These are phyloP conservation scores for Zoysia japonica DNA, from an alignment of 176 grass and related monocot genomes.

Conservation along the genomic window DNA sequence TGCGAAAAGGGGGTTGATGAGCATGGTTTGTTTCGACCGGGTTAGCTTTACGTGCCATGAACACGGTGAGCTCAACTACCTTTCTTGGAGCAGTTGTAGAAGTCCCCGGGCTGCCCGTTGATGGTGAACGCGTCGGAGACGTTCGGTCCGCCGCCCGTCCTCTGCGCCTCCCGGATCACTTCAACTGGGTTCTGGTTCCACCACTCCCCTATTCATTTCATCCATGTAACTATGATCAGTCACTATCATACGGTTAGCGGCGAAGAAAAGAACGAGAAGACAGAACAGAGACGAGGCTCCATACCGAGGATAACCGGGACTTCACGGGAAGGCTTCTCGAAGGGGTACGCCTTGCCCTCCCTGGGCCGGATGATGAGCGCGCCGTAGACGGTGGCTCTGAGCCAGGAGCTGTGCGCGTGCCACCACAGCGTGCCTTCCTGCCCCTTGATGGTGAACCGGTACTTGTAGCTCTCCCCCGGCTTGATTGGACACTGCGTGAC, in stretches of 20 bases:
- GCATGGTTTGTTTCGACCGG: neutral
- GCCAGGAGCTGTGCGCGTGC: conserved; percentile 95
- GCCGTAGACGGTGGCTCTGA: conserved; percentile 87
- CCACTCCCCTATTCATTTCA: conserved; percentile 63
- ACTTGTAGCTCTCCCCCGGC: conserved; percentile 70
- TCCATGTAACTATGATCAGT: neutral
- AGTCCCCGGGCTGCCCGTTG: conserved; percentile 85
- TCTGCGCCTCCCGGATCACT: conserved; percentile 62
- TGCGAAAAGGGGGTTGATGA: neutral
- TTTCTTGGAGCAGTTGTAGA: conserved; percentile 66
- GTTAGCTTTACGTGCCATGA: neutral
- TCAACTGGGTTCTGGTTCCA: conserved; percentile 77
- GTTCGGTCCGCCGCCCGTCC: conserved; percentile 63
- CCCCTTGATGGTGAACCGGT: conserved; percentile 70
- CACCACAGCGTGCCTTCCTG: conserved; percentile 96
- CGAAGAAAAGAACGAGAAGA: neutral
- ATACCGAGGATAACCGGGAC: conserved; percentile 59
- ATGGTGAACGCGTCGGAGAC: conserved; percentile 83
- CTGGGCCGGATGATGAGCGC: conserved; percentile 70
- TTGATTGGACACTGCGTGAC: conserved; percentile 94
- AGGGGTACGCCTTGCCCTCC: conserved; percentile 52
- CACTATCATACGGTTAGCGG: neutral
- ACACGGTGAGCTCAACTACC: conserved; percentile 17
- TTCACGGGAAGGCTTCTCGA: conserved; percentile 43
- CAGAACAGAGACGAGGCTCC: neutral